These are phyloP conservation scores for Diaporthe aspalathi DNA, from an alignment of 2,329 filamentous ascomycete species.

Conservation along the genomic window DNA sequence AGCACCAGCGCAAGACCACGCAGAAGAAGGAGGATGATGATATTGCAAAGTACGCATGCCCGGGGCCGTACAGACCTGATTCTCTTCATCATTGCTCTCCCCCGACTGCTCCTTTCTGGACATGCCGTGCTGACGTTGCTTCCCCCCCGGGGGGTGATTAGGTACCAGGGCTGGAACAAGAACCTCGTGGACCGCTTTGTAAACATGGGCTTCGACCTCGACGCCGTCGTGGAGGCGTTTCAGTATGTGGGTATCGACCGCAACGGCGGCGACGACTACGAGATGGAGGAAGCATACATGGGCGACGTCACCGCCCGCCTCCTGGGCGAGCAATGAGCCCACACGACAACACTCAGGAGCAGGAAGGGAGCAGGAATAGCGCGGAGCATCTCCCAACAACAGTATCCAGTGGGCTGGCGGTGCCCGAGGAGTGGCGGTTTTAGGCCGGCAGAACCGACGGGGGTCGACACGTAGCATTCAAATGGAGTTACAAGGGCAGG, in stretches of 20 bases:
- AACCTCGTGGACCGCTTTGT: slow-evolving; percentile 86
- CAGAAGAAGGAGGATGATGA: slow-evolving; percentile 66
- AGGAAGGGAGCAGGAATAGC: not conserved
- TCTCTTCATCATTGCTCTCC: not conserved
- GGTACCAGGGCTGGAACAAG: slow-evolving; percentile 89
- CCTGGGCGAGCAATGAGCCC: slow-evolving; percentile 78
- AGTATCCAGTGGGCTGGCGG: not conserved
- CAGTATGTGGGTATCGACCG: slow-evolving; percentile 83
- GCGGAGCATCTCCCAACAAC: not conserved
- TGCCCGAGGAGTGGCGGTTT: not conserved
- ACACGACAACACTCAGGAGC: not conserved
- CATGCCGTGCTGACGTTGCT: slow-evolving; percentile 30
- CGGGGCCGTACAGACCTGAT: slow-evolving; percentile 33
- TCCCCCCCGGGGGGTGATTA: slow-evolving; percentile 52
- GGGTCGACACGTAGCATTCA: slow-evolving; percentile 23
- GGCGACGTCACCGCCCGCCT: slow-evolving; percentile 89
- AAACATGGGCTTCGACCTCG: slow-evolving; percentile 90
- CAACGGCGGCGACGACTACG: slow-evolving; percentile 82
- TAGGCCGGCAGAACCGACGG: not conserved
- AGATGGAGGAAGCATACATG: slow-evolving; percentile 90
- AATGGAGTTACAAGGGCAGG: slow-evolving; percentile 31
- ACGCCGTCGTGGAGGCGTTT: slow-evolving; percentile 87
- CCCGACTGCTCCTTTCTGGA: not conserved
- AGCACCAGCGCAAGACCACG: slow-evolving; percentile 62
- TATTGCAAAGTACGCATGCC: slow-evolving; percentile 58